Evolutionary conservation across 371 early-diverging fungal genomes (phyloP), one percentile per base, ranked within the genome.

Genomic region (Lichtheimia corymbifera): DNA sequence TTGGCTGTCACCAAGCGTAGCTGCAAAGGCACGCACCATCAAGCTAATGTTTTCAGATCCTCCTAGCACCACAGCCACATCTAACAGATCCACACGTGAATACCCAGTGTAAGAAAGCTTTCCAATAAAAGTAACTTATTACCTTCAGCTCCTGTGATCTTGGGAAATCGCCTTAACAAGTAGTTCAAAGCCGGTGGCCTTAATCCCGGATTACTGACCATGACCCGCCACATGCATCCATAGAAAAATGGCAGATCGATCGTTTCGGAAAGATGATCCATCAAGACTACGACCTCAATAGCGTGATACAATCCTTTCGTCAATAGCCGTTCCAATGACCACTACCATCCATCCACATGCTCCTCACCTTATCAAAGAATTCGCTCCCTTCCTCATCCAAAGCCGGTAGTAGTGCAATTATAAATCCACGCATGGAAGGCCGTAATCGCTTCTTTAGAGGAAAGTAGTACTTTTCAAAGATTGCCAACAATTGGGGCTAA

Each of bases 331-430:
- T 18, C 24, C 18, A 11, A 14, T 30, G 17, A 5, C 44, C 49
- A 14, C 18, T 1, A 5, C n/a, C 17, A 30, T 43, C 15, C 12
- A 51, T 56, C 53, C 27, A 47, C 30, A 4, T 56, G 12, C 27
- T 9, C 44, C 52, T 45, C 67, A 85, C 83, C 59, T 80, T 73
- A 55, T 90, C 91, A 68, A 92, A 93, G 64, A 83, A 89, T 64
- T 97, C 97, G 69, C 85, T 90, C 30, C 91, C 91, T 67, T 95
- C 96, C 63, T 96, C 96, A 55, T 97, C 98, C 13, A 97, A 67
- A 9, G 90, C 93, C 1, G 96, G 93, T 22, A 96, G 73, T 18
- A 97, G 56, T 0, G 93, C 94, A 41, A 91, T 86, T 24, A 94
- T 80, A 13, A 97, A 80, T 35, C 91, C 89, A 67, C 91, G 87